Base-by-base conservation (phyloP, 2,329 filamentous ascomycete genomes). In the Pseudogymnoascus sp. region DNA sequence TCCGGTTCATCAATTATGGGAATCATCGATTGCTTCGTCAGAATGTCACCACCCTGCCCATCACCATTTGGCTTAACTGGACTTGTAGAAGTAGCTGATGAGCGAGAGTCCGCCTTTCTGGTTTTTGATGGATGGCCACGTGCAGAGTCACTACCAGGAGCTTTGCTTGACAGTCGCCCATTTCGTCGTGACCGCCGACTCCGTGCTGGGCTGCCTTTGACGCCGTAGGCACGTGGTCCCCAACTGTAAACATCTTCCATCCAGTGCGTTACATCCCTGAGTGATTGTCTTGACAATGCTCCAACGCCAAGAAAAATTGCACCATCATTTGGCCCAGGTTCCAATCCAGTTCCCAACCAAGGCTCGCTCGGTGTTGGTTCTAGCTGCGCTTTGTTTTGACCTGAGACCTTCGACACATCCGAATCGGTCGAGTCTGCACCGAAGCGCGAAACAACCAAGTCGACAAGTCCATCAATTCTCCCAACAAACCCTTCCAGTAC, bases 401-500 rank as follows among this genome's bases (percentile, higher is more conserved):
- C 37, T 0, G 64, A 67, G 7, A 68, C 62, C 35, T 40, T 40
- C 7, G 35, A 26, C 6, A 19, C 40, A 21, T 40, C 59, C 14
- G 33, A 14, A 40, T 38, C 38, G 14, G 59, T 14, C 10, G 33
- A n/a, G 5, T 75, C 73, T 7, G 67, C 67, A 14, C 91, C 93
- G 74, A 96, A 97, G 68, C 89, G 87, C 47, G 90, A 92, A 2
- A 97, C 92, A 44, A 97, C 80, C 59, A 97, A 75, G 75, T 99
- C 95, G 5, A 96, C 83, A 40, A 99, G 80, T 0, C 95, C 95
- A 61, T 95, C 88, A 24, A 91, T 90, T 63, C 90, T 82, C 8
- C 81, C 82, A 1, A 91, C 86, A 66, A 96, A 85, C n/a, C 91
- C 91, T 74, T 97, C 93, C 1, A 99, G 79, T 0, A 97, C 93